Conservation (phyloP, 2,329 filamentous ascomycete genomes). For the Neonectria hederae region DNA sequence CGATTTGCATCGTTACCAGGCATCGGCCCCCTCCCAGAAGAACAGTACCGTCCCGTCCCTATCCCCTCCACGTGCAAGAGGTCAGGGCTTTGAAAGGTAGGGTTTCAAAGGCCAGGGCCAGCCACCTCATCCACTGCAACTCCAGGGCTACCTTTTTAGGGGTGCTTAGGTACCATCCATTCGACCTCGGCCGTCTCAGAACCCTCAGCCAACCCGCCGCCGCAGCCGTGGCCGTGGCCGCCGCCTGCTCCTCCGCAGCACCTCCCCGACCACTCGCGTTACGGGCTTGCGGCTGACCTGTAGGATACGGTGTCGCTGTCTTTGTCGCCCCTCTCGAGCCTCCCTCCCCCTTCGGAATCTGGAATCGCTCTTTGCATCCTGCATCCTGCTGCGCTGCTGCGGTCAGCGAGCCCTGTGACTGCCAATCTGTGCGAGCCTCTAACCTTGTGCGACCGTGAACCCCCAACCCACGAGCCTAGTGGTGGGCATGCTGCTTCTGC, state of each 20-base stretch:
- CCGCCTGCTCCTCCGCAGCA: slow-evolving; percentile 8
- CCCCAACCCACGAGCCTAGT: slow-evolving; percentile 33
- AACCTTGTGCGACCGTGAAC: slow-evolving; percentile 10
- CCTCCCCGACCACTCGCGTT: slow-evolving; percentile 19
- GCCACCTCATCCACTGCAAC: neutral
- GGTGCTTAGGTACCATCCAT: slow-evolving; percentile 8
- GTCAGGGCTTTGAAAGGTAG: neutral
- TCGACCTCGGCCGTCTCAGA: slow-evolving; percentile 10
- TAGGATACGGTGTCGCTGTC: slow-evolving; percentile 10
- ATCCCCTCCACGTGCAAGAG: neutral
- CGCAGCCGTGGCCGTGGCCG: neutral
- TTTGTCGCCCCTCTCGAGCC: slow-evolving; percentile 12
- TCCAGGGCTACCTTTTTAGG: neutral
- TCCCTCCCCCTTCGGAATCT: slow-evolving; percentile 12
- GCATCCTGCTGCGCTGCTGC: slow-evolving; percentile 13
- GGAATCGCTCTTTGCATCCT: slow-evolving; percentile 13
- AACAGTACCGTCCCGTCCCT: neutral
- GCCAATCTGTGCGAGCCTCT: slow-evolving; percentile 25
- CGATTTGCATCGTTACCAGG: neutral
- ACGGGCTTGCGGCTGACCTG: slow-evolving; percentile 22
- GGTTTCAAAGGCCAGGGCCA: neutral
- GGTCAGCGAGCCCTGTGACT: slow-evolving; percentile 5
- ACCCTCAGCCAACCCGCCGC: slow-evolving; percentile 22
- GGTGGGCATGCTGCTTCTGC: slow-evolving; percentile 29
- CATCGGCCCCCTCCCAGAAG: neutral